Base-by-base conservation (phyloP, 306 rosid genomes). In the Sechiopsis laciniata region DNA sequence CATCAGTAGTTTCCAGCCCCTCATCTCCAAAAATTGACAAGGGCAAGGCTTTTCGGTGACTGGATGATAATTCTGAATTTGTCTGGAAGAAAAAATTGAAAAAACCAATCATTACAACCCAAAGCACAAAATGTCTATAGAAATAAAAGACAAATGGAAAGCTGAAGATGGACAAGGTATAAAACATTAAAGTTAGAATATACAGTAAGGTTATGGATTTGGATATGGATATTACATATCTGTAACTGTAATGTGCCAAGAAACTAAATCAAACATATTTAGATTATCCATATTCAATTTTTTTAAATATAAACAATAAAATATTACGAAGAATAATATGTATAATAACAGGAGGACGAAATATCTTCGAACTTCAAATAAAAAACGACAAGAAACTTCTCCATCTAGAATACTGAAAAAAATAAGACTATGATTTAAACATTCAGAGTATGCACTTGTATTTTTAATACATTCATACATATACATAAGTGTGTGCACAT, bases 11-110 rank as follows among this genome's bases (percentile, higher is more conserved):
- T 32, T 32, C 87, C 61, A 85, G 79, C 54, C 52, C 82, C 75
- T 83, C 87, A 71, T 86, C 97, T 14, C 96, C 90, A 89, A 90
- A 88, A 77, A 88, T 81, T 55, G 91, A 85, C 73, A 92, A 70
- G 76, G 96, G 89, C 86, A 93, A 83, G 80, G 93, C 91, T 83
- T 76, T 85, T 70, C 74, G 87, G 26, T 21, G 77, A 77, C 79
- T 87, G 59, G 75, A 82, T 46, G 74, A 52, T 67, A 75, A 78
- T 46, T 74, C 55, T 42, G 67, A 85, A 78, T 74, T 76, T 72
- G 53, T 82, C 98, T 90, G 89, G 57, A 65, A 69, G 72, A 74
- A 29, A 71, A 55, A 58, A 29, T 35, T 29, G n/a, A 71, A 51
- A 74, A 52, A 37, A 53, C 11, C 22, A 15, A 42, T 12, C 71